phyloP scores from a whole-genome alignment of 73 alveolate species.

The Tetrahymena elliotti region DNA sequence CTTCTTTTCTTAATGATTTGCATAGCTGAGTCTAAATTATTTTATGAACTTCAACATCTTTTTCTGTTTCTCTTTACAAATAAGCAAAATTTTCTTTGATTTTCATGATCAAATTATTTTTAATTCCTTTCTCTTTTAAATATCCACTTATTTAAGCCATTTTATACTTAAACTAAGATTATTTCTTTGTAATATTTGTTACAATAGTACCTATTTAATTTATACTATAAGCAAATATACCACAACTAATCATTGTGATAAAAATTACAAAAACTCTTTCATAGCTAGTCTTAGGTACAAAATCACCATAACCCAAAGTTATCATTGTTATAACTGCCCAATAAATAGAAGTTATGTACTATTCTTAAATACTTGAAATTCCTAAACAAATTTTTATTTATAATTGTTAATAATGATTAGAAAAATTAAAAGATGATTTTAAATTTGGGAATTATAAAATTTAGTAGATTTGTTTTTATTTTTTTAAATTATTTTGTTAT shows the following conservation, averaged over 20 bases:
- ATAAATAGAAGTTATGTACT: conserved; percentile 57
- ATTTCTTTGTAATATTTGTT: neutral
- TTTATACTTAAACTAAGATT: neutral
- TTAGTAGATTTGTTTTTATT: too few relatives aligned
- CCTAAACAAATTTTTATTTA: too few relatives aligned
- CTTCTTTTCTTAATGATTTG: neutral
- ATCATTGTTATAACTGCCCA: conserved; percentile 70
- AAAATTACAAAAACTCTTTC: conserved; percentile 60
- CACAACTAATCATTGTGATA: conserved; percentile 46
- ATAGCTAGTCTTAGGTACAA: conserved; percentile 38
- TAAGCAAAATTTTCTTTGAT: neutral
- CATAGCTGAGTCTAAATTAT: neutral
- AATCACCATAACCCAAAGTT: conserved; percentile 77
- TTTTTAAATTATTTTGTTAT: too few relatives aligned
- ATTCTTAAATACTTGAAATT: neutral
- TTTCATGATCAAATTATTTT: neutral
- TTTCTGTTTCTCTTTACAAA: neutral
- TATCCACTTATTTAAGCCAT: neutral
- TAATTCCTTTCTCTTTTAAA: neutral
- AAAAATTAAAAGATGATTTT: too few relatives aligned
- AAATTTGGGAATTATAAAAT: too few relatives aligned
- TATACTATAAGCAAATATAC: conserved; percentile 52
- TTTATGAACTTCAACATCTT: neutral
- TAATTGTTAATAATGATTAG: too few relatives aligned
- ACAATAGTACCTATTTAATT: conserved; percentile 43